Conservation (phyloP, 2,329 filamentous ascomycete genomes). For the Aspergillus proliferans region DNA sequence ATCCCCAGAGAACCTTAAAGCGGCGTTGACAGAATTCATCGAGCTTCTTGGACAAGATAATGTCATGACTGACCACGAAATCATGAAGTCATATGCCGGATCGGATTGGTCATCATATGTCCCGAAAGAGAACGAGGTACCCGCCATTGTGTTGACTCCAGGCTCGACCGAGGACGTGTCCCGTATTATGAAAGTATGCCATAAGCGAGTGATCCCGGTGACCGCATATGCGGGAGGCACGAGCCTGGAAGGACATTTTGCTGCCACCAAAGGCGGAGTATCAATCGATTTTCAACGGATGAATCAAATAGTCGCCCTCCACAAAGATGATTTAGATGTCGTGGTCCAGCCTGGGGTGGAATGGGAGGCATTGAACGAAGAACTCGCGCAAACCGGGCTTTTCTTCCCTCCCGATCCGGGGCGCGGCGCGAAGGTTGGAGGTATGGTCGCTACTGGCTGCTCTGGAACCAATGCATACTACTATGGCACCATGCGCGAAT, state of each 20-base stretch:
- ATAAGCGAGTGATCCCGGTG: slow-evolving; percentile 72
- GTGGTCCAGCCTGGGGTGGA: slow-evolving; percentile 75
- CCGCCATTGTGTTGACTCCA: slow-evolving; percentile 66
- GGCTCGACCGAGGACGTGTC: slow-evolving; percentile 73
- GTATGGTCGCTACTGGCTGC: slow-evolving; percentile 50
- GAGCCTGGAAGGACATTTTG: slow-evolving; percentile 82
- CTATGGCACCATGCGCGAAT: slow-evolving; percentile 92
- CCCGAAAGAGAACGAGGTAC: slow-evolving; percentile 36
- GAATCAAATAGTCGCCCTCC: slow-evolving; percentile 70
- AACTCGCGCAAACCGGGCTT: slow-evolving; percentile 65
- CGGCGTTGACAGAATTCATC: slow-evolving; percentile 59
- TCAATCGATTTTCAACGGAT: slow-evolving; percentile 82
- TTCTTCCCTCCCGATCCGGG: slow-evolving; percentile 93
- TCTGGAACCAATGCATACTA: slow-evolving; percentile 82
- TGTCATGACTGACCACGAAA: slow-evolving; percentile 51
- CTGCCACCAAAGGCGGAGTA: slow-evolving; percentile 73
- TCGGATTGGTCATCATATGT: slow-evolving; percentile 57
- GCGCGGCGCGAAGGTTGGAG: slow-evolving; percentile 85
- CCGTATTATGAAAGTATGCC: slow-evolving; percentile 83
- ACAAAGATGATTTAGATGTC: slow-evolving; percentile 71
- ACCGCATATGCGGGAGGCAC: slow-evolving; percentile 84
- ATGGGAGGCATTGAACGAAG: slow-evolving; percentile 80
- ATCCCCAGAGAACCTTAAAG: slow-evolving; percentile 54
- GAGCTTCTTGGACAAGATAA: slow-evolving; percentile 57
- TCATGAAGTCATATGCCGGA: slow-evolving; percentile 54